A percentile compares a stretch with the other conserved stretches of the same genome.
phyloP scores from a whole-genome alignment of 1,284 basidiomycete genomes.

The Phlebopus sp. region DNA sequence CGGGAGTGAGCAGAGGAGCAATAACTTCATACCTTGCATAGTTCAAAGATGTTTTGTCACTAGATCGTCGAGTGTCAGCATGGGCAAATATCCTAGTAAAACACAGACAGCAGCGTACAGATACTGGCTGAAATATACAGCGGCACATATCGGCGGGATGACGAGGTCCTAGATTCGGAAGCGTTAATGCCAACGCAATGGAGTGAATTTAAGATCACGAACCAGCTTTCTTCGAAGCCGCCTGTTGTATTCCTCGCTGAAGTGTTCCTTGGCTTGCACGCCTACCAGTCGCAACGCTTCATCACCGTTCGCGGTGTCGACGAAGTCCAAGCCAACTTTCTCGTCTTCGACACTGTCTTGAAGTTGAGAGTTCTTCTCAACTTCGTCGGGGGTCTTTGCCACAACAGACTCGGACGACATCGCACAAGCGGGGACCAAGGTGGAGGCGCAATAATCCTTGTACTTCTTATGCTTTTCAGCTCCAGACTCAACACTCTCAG shows the following conservation, averaged over 20 bases:
- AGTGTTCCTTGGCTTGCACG: slow-evolving; percentile 45
- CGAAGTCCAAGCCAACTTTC: slow-evolving; percentile 15
- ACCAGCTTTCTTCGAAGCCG: slow-evolving; percentile 60
- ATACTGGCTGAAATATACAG: slow-evolving; percentile 67
- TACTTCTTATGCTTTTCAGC: slow-evolving; percentile 14
- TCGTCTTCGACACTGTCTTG: slow-evolving; percentile 13
- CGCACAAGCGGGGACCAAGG: slow-evolving; percentile 1
- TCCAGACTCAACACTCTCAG: neutral
- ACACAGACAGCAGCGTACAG: slow-evolving; percentile 36
- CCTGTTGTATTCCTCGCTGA: slow-evolving; percentile 59
- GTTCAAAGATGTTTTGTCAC: slow-evolving; percentile 67
- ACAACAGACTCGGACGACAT: slow-evolving; percentile 20
- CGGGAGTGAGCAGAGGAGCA: neutral
- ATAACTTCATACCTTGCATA: slow-evolving; percentile 51
- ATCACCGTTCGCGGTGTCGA: slow-evolving; percentile 45
- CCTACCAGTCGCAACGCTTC: slow-evolving; percentile 62
- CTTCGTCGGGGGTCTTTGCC: slow-evolving; percentile 10
- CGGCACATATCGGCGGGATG: slow-evolving; percentile 61
- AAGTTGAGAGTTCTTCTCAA: slow-evolving; percentile 11
- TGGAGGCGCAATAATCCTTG: neutral
- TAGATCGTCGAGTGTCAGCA: slow-evolving; percentile 22
- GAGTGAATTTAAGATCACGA: slow-evolving; percentile 15
- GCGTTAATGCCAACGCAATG: neutral
- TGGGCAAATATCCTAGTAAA: neutral
- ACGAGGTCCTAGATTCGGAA: slow-evolving; percentile 44